These are phyloP conservation scores for Aspergillus hiratsukae DNA, from an alignment of 2,329 filamentous ascomycete genomes.

Conservation along the genomic window DNA sequence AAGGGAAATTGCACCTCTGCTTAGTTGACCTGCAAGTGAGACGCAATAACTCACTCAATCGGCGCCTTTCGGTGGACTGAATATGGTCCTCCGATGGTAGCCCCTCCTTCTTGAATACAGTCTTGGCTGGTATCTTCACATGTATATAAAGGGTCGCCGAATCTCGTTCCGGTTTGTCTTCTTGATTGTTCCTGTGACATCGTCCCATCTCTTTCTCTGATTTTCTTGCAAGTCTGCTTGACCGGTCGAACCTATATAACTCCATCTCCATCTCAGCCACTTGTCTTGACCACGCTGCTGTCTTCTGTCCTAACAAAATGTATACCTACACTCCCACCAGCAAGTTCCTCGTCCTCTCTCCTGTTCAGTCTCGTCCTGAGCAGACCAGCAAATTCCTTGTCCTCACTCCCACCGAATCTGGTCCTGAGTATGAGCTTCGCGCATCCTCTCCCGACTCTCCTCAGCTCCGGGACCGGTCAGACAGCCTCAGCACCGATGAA, in stretches of 20 bases:
- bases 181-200: background rate
- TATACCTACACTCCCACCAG: conserved; percentile 25
- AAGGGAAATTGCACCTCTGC: conserved; percentile 10
- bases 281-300: conserved; percentile 1
- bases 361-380: conserved; percentile 2
- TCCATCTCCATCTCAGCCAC: conserved; percentile 1
- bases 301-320: conserved; percentile 18
- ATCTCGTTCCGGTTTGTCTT: conserved; percentile 10
- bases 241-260: background rate
- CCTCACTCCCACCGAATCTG: conserved; percentile 28
- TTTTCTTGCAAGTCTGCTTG: conserved; percentile 2
- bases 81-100: conserved; percentile 16
- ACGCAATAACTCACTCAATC: conserved; percentile 22
- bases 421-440: conserved; percentile 20
- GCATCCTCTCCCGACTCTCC: conserved; percentile 11
- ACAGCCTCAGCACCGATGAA: conserved; percentile 17
- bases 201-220: background rate
- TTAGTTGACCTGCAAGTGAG: conserved; percentile 8
- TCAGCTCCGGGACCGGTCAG: conserved; percentile 20
- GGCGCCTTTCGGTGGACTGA: conserved; percentile 19
- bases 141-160: conserved; percentile 26
- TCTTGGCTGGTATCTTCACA: conserved; percentile 14
- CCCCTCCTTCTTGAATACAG: conserved; percentile 22
- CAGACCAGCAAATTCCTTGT: background rate
- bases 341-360: conserved; percentile 30